phyloP scores from a whole-genome alignment of 805 yeast genomes.

The Priceomyces haplophilus region DNA sequence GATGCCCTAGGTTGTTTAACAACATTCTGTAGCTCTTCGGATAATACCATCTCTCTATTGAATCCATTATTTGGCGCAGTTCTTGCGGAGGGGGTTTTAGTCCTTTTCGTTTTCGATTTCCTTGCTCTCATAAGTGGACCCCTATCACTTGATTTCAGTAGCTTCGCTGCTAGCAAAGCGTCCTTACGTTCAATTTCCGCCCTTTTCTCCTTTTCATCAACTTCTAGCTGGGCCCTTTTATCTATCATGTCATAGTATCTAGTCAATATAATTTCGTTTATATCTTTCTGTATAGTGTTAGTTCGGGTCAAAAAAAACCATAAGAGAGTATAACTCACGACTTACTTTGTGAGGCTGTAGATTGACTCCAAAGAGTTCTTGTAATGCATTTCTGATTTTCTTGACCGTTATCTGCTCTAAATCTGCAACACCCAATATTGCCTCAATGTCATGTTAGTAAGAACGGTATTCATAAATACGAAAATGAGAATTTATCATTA shows the following conservation, averaged over 20 bases:
- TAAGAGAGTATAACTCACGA: constrained; percentile 16
- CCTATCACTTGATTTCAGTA: constrained; percentile 34
- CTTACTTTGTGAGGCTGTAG: constrained; percentile 43
- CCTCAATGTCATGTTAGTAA: constrained; percentile 40
- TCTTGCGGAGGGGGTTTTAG: constrained; percentile 11
- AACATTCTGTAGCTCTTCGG: constrained; percentile 50
- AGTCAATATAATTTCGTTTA: constrained; percentile 58
- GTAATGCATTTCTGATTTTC: constrained; percentile 67
- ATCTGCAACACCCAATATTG: constrained; percentile 69
- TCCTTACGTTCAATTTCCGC: constrained; percentile 47
- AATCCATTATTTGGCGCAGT: constrained; percentile 34
- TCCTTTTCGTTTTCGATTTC: constrained; percentile 12
- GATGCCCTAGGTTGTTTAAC: constrained; percentile 45
- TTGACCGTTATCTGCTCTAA: constrained; percentile 68
- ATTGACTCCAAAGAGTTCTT: constrained; percentile 60
- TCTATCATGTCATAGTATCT: constrained; percentile 51
- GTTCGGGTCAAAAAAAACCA: constrained; percentile 3
- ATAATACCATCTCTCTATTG: constrained; percentile 45
- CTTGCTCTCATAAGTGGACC: constrained; percentile 21
- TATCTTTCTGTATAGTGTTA: constrained; percentile 43
- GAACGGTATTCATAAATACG: neutral
- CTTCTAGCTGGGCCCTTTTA: constrained; percentile 29
- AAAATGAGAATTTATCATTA: constrained; percentile 4
- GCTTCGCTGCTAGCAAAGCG: constrained; percentile 48
- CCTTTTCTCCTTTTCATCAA: constrained; percentile 15